phyloP scores from a whole-genome alignment of 2,329 filamentous ascomycete genomes.

The Epichloe festucae region DNA sequence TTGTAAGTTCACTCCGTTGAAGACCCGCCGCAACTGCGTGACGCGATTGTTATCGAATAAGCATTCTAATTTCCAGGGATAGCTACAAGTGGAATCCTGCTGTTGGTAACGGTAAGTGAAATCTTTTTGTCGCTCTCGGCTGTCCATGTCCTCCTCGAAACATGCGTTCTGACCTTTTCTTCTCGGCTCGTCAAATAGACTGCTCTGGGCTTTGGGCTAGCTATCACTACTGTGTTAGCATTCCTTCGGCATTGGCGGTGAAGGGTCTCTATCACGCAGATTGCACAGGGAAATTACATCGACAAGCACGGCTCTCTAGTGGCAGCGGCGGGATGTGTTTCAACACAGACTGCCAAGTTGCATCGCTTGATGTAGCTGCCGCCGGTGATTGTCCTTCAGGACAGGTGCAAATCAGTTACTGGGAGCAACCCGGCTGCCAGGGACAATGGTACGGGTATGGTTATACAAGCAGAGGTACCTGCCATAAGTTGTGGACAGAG shows the following conservation, averaged over 20 bases:
- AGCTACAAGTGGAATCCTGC: no score
- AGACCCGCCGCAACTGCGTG: no score
- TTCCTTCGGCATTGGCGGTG: neutral
- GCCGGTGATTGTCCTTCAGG: neutral
- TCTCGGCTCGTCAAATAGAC: no score
- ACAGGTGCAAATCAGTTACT: constrained; percentile 3
- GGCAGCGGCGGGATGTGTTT: neutral
- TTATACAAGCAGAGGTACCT: neutral
- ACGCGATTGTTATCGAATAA: no score
- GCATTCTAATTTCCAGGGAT: no score
- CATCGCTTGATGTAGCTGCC: neutral
- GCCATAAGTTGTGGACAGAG: neutral
- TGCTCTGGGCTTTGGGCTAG: no score
- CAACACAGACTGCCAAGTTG: constrained; percentile 1
- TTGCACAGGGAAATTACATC: neutral
- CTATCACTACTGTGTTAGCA: no score
- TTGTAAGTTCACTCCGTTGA: no score
- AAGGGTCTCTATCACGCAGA: neutral
- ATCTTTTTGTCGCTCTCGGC: no score
- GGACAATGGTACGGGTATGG: constrained; percentile 1
- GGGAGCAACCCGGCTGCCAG: neutral
- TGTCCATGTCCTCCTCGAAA: no score
- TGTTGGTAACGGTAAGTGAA: no score
- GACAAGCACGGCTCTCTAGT: neutral
- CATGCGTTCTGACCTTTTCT: no score